These are phyloP conservation scores for Pleodorina starrii DNA, from an alignment of 139 green algal genomes.

Conservation along the genomic window DNA sequence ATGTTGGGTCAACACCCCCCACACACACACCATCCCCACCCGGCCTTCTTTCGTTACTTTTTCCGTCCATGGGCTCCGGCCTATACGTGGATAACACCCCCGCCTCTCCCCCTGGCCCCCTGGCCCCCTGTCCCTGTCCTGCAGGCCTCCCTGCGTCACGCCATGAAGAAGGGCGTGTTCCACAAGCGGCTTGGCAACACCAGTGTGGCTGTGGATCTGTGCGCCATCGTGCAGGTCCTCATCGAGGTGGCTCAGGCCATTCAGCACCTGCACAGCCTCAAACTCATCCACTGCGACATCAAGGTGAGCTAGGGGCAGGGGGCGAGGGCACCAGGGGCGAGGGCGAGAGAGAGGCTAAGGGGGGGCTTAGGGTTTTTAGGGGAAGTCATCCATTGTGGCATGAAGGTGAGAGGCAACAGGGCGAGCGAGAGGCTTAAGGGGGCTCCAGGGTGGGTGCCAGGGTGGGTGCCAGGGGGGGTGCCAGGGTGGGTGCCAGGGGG, in stretches of 20 bases:
- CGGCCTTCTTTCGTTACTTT: too few relatives aligned
- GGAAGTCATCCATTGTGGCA: too few relatives aligned
- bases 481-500: too few relatives aligned
- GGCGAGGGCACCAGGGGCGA: neutral
- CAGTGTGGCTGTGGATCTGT: conserved; percentile 74
- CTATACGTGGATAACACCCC: too few relatives aligned
- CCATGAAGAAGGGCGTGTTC: conserved; percentile 77
- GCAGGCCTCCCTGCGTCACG: conserved; percentile 65
- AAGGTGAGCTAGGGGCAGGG: conserved; percentile 49
- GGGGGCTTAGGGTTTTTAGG: too few relatives aligned
- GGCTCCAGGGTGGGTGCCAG: too few relatives aligned
- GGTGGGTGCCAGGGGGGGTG: too few relatives aligned
- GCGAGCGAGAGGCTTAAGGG: too few relatives aligned
- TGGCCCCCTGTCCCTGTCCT: neutral
- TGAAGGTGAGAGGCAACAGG: too few relatives aligned
- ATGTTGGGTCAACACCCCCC: too few relatives aligned
- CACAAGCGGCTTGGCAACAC: conserved; percentile 73
- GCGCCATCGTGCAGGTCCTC: conserved; percentile 75
- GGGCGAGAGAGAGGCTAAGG: neutral
- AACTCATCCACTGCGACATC: conserved; percentile 82
- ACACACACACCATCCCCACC: too few relatives aligned
- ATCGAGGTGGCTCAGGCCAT: conserved; percentile 76
- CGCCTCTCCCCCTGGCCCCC: neutral
- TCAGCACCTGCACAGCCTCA: conserved; percentile 73
- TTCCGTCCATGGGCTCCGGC: too few relatives aligned